A percentile compares a stretch with the other conserved stretches of the same genome.
Evolutionary conservation across 1,284 basidiomycete genomes (phyloP).

Genomic region (Ceratobasidium sp.): DNA sequence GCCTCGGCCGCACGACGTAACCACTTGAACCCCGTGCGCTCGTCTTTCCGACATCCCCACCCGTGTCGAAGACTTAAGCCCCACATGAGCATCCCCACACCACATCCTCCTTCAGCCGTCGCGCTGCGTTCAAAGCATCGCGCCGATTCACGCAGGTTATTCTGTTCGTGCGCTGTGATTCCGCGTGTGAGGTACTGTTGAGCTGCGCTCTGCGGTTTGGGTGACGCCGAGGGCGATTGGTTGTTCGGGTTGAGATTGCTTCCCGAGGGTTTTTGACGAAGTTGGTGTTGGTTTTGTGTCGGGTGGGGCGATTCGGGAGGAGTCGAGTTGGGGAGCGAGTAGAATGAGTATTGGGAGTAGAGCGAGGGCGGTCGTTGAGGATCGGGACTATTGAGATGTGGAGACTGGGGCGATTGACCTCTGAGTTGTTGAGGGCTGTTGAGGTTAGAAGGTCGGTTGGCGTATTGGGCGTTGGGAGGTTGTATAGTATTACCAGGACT

Average conservation of each 20-base stretch:
- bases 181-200: slow-evolving; percentile 79
- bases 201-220: slow-evolving; percentile 40
- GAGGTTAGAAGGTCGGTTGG: neutral
- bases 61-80: slow-evolving; percentile 89
- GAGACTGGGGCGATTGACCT: slow-evolving; percentile 11
- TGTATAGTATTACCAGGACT: slow-evolving; percentile 2
- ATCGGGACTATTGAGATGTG: slow-evolving; percentile 17
- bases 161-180: slow-evolving; percentile 84
- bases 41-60: slow-evolving; percentile 86
- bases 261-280: slow-evolving; percentile 28
- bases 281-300: neutral
- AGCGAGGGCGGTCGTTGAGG: slow-evolving; percentile 34
- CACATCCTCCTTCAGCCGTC: slow-evolving; percentile 81
- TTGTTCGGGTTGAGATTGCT: slow-evolving; percentile 28
- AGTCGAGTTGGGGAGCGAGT: slow-evolving; percentile 32
- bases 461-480: neutral
- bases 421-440: neutral
- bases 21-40: slow-evolving; percentile 84
- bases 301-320: slow-evolving; percentile 41
- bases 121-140: slow-evolving; percentile 85
- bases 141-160: slow-evolving; percentile 79
- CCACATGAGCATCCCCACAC: slow-evolving; percentile 93
- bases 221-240: neutral
- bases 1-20: slow-evolving; percentile 82
- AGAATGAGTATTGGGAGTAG: slow-evolving; percentile 44